Percentiles rank a stretch among this genome's conserved stretches.
phyloP scores from a whole-genome alignment of 164 flowering plant species.

The Sextonia rubra region DNA sequence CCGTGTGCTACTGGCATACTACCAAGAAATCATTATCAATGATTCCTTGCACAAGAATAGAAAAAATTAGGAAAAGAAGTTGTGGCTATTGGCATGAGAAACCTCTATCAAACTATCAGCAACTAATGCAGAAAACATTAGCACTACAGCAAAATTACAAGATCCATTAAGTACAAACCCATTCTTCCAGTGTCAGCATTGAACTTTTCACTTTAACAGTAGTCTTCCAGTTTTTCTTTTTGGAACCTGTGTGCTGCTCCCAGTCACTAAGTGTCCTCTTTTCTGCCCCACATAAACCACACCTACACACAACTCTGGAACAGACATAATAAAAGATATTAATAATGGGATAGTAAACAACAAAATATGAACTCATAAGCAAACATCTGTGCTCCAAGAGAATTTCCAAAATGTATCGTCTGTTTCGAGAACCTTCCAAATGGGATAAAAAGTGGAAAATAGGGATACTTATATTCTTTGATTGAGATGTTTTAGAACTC shows the following conservation, averaged over 20 bases:
- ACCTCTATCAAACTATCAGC: no score
- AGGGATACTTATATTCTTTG: neutral
- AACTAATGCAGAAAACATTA: neutral
- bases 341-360: neutral
- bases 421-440: neutral
- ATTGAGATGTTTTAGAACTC: neutral
- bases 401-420: neutral
- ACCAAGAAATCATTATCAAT: no score
- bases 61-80: no score
- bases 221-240: constrained; percentile 72
- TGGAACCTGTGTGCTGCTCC: constrained; percentile 93
- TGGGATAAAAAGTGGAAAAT: neutral
- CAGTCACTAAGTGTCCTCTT: constrained; percentile 84
- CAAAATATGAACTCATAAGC: neutral
- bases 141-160: constrained; percentile 4
- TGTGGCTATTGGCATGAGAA: no score
- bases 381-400: neutral
- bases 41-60: no score
- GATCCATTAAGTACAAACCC: constrained; percentile 60
- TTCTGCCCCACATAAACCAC: constrained; percentile 75
- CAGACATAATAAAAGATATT: neutral
- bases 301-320: constrained; percentile 84
- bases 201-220: constrained; percentile 85
- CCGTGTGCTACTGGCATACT: no score
- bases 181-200: constrained; percentile 73